Evolutionary conservation across 1,284 basidiomycete genomes (phyloP), one percentile per base, ranked within the genome.

Genomic region (Cryptococcus sp.): DNA sequence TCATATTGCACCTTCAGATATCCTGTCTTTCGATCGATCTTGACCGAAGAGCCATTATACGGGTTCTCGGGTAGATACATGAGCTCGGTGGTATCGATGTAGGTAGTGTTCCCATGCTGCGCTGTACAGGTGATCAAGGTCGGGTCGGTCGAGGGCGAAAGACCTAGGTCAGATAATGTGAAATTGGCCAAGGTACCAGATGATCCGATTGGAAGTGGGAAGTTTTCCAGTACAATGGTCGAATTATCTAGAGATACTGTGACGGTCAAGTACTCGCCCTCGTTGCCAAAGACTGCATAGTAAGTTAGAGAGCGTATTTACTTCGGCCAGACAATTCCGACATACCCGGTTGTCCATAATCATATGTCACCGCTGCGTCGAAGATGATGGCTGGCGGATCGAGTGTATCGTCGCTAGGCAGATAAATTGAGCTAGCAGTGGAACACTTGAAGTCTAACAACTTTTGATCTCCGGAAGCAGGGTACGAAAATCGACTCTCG

Each of bases 41-140:
- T 61, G 25, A 61, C 60, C 2, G 50, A 50, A 7, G 46, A 54
- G 1, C 60, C 57, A n/a, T 49, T 50, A 31, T 56, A 52, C 5
- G 55, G 57, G 31, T 57, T 55, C n/a, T 48, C 49, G 10, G 57
- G 54, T 7, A 57, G 49, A 32, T 61, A 57, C 19, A 32, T 21
- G 1, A 59, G 31, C 42, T 54, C 48, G 7, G 52, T 41, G 14
- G 24, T 44, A 25, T 41, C 32, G 18, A 34, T 48, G 45, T 41
- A 61, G 7, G 31, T 25, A 11, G 48, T 40, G 2, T 19, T 31
- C 9, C 42, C 39, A 9, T 49, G 13, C 37, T 37, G 10, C 4
- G 50, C 56, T 1, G 21, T 50, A 43, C 58, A 60, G 11, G 39
- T 50, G 19, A 57, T 16, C 2, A 19, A 31, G 32, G 46, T 32